Percentiles rank a stretch among this genome's conserved stretches.
Evolutionary conservation across 495 filamentous ascomycete genomes (phyloP).

Genomic region (Paragyromitra xinjiangensis): DNA sequence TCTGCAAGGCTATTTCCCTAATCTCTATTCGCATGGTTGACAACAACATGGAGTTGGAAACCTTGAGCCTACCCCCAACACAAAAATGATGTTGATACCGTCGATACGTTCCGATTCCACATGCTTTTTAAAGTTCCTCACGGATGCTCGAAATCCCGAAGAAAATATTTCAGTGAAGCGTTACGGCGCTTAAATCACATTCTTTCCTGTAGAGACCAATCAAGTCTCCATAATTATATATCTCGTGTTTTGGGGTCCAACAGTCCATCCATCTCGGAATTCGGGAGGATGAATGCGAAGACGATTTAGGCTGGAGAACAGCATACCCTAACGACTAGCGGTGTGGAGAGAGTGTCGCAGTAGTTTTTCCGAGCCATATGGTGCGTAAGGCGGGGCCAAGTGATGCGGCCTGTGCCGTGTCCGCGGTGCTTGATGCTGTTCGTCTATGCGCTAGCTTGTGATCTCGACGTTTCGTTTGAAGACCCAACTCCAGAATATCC

Average conservation of each 20-base stretch:
- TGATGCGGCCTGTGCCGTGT: not conserved
- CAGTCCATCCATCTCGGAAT: constrained; percentile 5
- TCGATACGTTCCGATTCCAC: constrained; percentile 5
- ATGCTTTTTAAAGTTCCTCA: not conserved
- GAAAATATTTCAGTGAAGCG: constrained; percentile 3
- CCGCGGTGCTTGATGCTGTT: constrained; percentile 1
- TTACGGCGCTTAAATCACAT: not conserved
- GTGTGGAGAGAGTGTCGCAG: not conserved
- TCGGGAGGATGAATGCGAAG: constrained; percentile 25
- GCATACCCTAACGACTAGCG: constrained; percentile 4
- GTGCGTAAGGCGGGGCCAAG: not conserved
- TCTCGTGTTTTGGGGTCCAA: not conserved
- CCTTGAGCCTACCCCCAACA: not conserved
- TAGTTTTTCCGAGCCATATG: constrained; percentile 24
- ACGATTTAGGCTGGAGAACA: constrained; percentile 2
- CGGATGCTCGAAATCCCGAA: constrained; percentile 13
- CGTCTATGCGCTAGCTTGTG: not conserved
- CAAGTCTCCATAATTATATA: not conserved
- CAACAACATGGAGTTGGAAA: not conserved
- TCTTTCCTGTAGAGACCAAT: not conserved
- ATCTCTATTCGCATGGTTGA: not conserved
- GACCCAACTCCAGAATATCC: not conserved
- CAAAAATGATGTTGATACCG: not conserved
- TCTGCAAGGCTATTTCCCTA: not conserved
- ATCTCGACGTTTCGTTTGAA: not conserved